Conservation (phyloP, 129 eudicot species). For the Helianthus tuberosus region DNA sequence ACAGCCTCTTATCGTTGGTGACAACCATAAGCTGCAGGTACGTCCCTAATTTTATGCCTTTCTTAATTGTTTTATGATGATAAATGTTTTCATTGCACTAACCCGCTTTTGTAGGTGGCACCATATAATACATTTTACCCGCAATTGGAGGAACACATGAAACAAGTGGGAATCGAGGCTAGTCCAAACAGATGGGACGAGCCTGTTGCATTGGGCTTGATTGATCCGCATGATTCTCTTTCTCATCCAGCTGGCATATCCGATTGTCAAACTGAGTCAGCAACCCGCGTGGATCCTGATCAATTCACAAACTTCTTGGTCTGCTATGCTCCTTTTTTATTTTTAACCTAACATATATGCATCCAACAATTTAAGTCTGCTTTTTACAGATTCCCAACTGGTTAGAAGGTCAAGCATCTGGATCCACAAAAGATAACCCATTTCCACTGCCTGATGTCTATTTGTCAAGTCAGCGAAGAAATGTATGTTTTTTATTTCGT, state of each 20-base stretch:
- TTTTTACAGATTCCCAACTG: constrained; percentile 80
- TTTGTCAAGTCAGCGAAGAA: constrained; percentile 73
- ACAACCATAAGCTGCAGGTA: constrained; percentile 97
- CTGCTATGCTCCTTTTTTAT: constrained; percentile 13
- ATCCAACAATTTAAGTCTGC: neutral
- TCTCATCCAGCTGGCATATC: constrained; percentile 98
- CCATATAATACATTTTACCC: constrained; percentile 93
- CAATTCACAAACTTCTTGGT: constrained; percentile 88
- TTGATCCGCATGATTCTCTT: constrained; percentile 98
- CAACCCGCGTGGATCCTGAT: constrained; percentile 80
- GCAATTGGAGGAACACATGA: constrained; percentile 87
- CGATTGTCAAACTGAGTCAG: constrained; percentile 95
- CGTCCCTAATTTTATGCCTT: neutral
- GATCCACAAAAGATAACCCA: constrained; percentile 87
- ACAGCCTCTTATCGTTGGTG: constrained; percentile 94
- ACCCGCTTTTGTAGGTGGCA: constrained; percentile 55
- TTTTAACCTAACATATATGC: constrained; percentile 6
- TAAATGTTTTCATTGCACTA: neutral
- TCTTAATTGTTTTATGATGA: neutral
- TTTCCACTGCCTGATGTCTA: constrained; percentile 91
- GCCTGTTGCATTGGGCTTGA: constrained; percentile 82
- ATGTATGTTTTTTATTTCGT: constrained; percentile 36
- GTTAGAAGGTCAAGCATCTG: constrained; percentile 76
- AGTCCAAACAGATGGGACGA: constrained; percentile 87
- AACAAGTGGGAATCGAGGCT: constrained; percentile 83